These are phyloP conservation scores for Ramichloridium luteum DNA, from an alignment of 2,329 filamentous ascomycete genomes.

Conservation along the genomic window DNA sequence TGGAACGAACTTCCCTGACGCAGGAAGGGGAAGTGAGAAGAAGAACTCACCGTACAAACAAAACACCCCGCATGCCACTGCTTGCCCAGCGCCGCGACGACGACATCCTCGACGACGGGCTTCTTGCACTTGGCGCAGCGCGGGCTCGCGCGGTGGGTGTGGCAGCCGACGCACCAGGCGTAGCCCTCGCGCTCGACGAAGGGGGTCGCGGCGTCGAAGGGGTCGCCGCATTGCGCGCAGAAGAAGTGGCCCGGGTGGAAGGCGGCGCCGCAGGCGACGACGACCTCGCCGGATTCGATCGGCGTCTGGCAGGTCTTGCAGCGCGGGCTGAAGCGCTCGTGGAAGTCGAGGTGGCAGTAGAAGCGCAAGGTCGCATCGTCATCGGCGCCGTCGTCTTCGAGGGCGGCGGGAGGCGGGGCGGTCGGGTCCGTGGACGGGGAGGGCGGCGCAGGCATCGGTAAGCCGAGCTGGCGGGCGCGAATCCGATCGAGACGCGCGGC, in stretches of 20 bases:
- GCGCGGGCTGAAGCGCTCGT: slow-evolving; percentile 81
- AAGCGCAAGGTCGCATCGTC: slow-evolving; percentile 69
- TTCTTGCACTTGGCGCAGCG: slow-evolving; percentile 78
- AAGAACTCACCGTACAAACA: slow-evolving; percentile 49
- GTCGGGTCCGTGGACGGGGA: slow-evolving; percentile 49
- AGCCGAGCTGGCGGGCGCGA: slow-evolving; percentile 42
- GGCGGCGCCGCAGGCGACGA: slow-evolving; percentile 85
- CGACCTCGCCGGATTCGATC: slow-evolving; percentile 77
- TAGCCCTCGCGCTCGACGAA: slow-evolving; percentile 98
- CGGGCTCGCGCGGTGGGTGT: slow-evolving; percentile 79
- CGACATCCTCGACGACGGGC: slow-evolving; percentile 76
- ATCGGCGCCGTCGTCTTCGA: slow-evolving; percentile 19
- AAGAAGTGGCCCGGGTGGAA: slow-evolving; percentile 99
- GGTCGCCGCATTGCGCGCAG: slow-evolving; percentile 93
- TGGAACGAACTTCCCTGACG: slow-evolving; percentile 1
- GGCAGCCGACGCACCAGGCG: slow-evolving; percentile 89
- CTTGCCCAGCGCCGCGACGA: slow-evolving; percentile 67
- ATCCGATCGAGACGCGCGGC: slow-evolving; percentile 63
- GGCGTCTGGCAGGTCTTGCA: slow-evolving; percentile 96
- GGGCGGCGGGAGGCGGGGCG: slow-evolving; percentile 44
- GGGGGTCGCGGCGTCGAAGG: slow-evolving; percentile 51
- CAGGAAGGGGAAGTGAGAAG: slow-evolving; percentile 6
- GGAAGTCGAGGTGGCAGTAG: slow-evolving; percentile 98
- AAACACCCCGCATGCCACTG: slow-evolving; percentile 96
- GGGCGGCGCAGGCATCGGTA: slow-evolving; percentile 43